Evolutionary conservation across 768 basidiomycete genomes (phyloP), one percentile per base, ranked within the genome.

Genomic region (Lactifluus rugatus): DNA sequence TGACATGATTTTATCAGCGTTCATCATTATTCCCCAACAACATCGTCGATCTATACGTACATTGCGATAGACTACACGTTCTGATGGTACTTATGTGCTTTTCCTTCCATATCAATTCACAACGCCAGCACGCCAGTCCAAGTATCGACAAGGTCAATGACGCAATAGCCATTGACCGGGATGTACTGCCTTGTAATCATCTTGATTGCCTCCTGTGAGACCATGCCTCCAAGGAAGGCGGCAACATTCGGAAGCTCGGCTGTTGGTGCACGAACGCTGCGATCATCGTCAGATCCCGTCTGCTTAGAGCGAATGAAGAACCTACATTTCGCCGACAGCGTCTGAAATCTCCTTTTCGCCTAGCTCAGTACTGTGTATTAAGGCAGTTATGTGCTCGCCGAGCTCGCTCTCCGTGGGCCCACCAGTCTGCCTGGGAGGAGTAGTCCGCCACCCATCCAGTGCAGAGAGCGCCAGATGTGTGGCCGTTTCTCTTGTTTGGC

Each of bases 171-270:
- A 60, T 86, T 82, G 62, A 95, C 79, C 8, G 96, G 94, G 14
- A 94, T 79, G 68, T 99, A 99, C 71, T 99, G 96, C 66, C 83
- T 84, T 57, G 95, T 99, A 66, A 95, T 86, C 73, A 98, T 78
- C 78, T 99, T 98, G 78, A 98, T 98, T 6, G 85, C 84, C 69
- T 99, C 96, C 65, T 99, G 96, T 25, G 94, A 93, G 19, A 97
- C 86, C 36, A 98, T 71, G 2, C 96, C 96, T 1, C 96, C 96
- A 0, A 97, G 75, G 66, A 98, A 83, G 2, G 94, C 94, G 0
- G 95, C 91, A 2, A 85, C 93, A 63, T 93, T 98, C 6, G 95
- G 95, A 3, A 98, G 73, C 66, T 95, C 92, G 3, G 90, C 85
- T 0, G 79, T 84, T 2, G 88, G 89, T 8, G 91, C 77, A 2